Evolutionary conservation across 805 yeast genomes (phyloP), one percentile per base, ranked within the genome.

Genomic region (Cyberlindnera veronae): DNA sequence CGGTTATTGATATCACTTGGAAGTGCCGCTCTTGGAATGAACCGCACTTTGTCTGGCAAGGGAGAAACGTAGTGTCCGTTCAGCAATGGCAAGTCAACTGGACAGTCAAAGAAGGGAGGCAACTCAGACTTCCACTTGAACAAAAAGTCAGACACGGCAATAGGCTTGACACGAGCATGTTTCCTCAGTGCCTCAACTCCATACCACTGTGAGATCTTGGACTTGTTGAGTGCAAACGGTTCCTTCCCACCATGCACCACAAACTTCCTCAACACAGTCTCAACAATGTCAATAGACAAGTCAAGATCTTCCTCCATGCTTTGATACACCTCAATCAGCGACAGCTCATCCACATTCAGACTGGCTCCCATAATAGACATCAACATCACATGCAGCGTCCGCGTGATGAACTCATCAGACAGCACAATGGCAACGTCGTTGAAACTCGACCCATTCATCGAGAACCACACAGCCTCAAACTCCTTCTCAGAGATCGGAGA

Each of bases 31-130:
- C 61, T 67, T 20, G 84, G 68, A 9, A 91, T 58, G 49, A 71
- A 83, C 27, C 72, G 74, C 6, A 90, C 65, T 24, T 53, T 59
- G 5, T 66, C 68, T 1, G 63, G 60, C 2, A 57, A 45, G 5
- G 84, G 81, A 16, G 70, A 64, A 28, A 67, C 72, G 53, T 62
- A 82, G 51, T 70, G 51, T 1, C 95, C 95, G 22, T 62, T 52
- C 15, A 87, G 64, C 47, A 75, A 61, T 4, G 62, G 55, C 13
- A 84, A 47, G 41, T 79, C 81, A 13, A 84, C 66, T 15, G 81
- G 73, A 30, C 81, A 73, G 35, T 74, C 77, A 64, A 77, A 72
- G 58, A 77, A 72, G 8, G 77, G 72, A 2, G 93, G 90, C 30
- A 85, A 67, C 6, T 71, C 63, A 2, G 79, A 66, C 50, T 79